A percentile compares a stretch with the other conserved stretches of the same genome.
Evolutionary conservation across 148 eudicot species (phyloP).

Genomic region (Heliamphora exappendiculata): DNA sequence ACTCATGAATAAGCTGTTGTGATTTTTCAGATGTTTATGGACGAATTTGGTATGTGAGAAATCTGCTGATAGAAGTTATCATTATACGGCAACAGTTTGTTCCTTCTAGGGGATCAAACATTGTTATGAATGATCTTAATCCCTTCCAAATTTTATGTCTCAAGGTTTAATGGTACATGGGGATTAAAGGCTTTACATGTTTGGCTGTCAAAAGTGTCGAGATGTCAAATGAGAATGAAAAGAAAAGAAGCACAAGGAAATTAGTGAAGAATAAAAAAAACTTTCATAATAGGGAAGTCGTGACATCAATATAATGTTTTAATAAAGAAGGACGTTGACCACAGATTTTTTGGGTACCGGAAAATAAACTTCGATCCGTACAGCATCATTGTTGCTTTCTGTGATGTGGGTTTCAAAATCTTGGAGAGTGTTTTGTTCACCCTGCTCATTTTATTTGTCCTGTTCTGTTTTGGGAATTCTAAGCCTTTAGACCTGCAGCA

Average conservation of each 20-base stretch:
- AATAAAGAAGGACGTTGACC: neutral
- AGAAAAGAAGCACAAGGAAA: neutral
- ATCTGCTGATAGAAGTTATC: neutral
- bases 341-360: neutral
- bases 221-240: neutral
- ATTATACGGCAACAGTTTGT: neutral
- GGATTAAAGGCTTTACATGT: neutral
- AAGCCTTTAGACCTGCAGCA: neutral
- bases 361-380: neutral
- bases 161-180: neutral
- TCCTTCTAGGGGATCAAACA: neutral
- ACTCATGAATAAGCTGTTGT: neutral
- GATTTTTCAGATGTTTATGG: no score
- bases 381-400: neutral
- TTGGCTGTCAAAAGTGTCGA: no score
- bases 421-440: neutral
- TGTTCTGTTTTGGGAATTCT: neutral
- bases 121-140: neutral
- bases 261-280: neutral
- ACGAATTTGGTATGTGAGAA: neutral
- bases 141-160: neutral
- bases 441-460: neutral
- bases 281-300: neutral
- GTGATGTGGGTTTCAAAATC: neutral
- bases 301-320: neutral